A percentile compares a stretch with the other conserved stretches of the same genome.
Evolutionary conservation across 306 rosid genomes (phyloP).

Genomic region (Acacia confusa): DNA sequence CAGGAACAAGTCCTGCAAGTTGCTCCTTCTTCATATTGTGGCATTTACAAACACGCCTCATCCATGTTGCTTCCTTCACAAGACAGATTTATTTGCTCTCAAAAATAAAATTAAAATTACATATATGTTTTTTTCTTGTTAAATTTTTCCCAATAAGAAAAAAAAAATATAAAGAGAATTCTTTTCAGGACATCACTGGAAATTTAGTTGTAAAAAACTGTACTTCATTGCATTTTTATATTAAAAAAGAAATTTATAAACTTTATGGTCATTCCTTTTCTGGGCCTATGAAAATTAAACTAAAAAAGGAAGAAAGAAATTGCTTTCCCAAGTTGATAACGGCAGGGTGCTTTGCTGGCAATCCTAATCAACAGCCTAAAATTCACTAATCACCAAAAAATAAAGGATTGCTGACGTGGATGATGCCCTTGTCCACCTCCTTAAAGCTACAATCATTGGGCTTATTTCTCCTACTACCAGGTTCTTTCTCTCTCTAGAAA

Average conservation of each 20-base stretch:
- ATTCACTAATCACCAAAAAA: slow-evolving; percentile 35
- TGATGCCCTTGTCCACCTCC: slow-evolving; percentile 44
- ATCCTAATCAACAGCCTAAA: slow-evolving; percentile 60
- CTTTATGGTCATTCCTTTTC: not conserved
- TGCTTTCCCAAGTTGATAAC: slow-evolving; percentile 32
- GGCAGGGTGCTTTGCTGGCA: slow-evolving; percentile 66
- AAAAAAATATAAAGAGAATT: no score
- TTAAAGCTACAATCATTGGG: slow-evolving; percentile 71
- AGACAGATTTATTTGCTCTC: not conserved
- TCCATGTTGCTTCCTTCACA: slow-evolving; percentile 29
- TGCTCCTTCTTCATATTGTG: slow-evolving; percentile 31
- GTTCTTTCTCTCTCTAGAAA: slow-evolving; percentile 31
- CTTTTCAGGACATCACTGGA: no score
- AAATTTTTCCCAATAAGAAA: not conserved
- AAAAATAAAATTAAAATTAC: not conserved
- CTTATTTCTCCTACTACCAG: slow-evolving; percentile 30
- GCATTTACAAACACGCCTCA: slow-evolving; percentile 37
- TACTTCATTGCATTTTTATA: not conserved
- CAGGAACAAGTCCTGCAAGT: slow-evolving; percentile 12
- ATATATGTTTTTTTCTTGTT: not conserved
- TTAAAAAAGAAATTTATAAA: not conserved
- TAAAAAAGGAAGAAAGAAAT: not conserved
- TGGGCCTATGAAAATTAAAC: not conserved
- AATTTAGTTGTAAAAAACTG: not conserved
- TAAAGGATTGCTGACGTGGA: slow-evolving; percentile 53